A percentile compares a stretch with the other conserved stretches of the same genome.
These are phyloP conservation scores for Pyronema omphalodes DNA, from an alignment of 495 filamentous ascomycete genomes.

Conservation along the genomic window DNA sequence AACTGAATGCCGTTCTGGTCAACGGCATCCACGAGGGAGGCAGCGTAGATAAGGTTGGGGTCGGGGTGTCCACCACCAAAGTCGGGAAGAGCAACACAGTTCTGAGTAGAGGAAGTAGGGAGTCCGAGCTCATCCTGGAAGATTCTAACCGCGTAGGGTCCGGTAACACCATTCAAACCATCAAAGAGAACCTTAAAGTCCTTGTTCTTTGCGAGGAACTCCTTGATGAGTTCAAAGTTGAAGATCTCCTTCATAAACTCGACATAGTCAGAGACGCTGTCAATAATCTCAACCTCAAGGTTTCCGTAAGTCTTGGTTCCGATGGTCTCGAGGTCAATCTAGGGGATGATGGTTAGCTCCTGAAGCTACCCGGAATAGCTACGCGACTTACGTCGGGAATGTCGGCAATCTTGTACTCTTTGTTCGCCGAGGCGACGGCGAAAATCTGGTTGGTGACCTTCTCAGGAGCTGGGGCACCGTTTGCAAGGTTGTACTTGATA, in stretches of 20 bases:
- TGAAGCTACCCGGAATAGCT: background rate
- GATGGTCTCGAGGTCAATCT: conserved; percentile 59
- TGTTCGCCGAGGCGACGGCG: conserved; percentile 70
- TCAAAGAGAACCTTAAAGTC: conserved; percentile 98
- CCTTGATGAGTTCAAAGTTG: conserved; percentile 86
- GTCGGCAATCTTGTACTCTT: conserved; percentile 76
- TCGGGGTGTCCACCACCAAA: conserved; percentile 96
- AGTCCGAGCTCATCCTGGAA: conserved; percentile 87
- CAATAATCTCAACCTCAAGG: conserved; percentile 86
- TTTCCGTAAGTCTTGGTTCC: conserved; percentile 66
- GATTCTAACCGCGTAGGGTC: conserved; percentile 83
- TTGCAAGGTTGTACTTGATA: conserved; percentile 97
- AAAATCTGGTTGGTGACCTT: conserved; percentile 95
- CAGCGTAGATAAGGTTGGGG: conserved; percentile 95
- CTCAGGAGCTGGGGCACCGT: conserved; percentile 89
- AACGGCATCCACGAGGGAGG: conserved; percentile 83
- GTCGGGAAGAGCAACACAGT: conserved; percentile 80
- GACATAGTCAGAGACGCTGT: conserved; percentile 79
- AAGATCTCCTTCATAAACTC: conserved; percentile 96
- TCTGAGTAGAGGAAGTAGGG: conserved; percentile 58
- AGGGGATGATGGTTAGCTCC: background rate
- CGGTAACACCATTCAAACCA: conserved; percentile 83
- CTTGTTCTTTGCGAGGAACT: conserved; percentile 63
- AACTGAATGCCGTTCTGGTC: conserved; percentile 86
- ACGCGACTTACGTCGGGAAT: conserved; percentile 41